These are phyloP conservation scores for Eimeria acervulina DNA, from an alignment of 169 alveolate species.

Conservation along the genomic window DNA sequence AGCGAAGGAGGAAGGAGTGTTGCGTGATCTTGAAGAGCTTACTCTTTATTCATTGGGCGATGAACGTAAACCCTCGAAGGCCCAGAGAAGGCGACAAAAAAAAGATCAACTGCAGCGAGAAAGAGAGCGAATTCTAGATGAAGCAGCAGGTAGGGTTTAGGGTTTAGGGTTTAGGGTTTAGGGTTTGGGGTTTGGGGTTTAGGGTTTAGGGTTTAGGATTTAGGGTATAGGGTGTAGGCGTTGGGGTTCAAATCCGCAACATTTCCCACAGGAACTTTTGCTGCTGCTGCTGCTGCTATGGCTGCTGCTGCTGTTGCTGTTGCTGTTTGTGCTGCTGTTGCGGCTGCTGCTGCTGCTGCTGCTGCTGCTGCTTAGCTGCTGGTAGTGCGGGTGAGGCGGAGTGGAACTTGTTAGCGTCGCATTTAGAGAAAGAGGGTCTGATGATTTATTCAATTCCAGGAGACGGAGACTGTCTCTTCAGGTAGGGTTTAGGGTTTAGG, in stretches of 20 bases:
- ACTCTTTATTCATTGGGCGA: neutral
- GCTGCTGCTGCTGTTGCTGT: neutral
- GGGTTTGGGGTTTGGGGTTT: neutral
- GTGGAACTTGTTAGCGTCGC: neutral
- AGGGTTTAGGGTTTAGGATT: neutral
- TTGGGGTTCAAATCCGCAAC: neutral
- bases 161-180: neutral
- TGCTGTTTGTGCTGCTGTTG: neutral
- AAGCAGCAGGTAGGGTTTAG: constrained; percentile 6
- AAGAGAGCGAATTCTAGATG: neutral
- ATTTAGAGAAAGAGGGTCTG: neutral
- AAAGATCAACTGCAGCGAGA: neutral
- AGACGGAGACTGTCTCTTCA: constrained; percentile 3
- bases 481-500: constrained; percentile 23
- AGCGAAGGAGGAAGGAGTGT: neutral
- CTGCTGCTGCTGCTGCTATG: neutral
- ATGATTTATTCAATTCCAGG: neutral
- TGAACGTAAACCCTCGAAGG: neutral
- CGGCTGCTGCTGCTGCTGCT: constrained; percentile 2
- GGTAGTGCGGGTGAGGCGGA: neutral
- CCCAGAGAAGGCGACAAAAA: neutral
- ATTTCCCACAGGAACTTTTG: neutral
- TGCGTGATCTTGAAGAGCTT: neutral
- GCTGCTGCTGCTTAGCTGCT: neutral
- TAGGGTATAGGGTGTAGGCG: neutral